Evolutionary conservation across 805 yeast genomes (phyloP), one percentile per base, ranked within the genome.

Genomic region (Schwanniomyces yamadae): DNA sequence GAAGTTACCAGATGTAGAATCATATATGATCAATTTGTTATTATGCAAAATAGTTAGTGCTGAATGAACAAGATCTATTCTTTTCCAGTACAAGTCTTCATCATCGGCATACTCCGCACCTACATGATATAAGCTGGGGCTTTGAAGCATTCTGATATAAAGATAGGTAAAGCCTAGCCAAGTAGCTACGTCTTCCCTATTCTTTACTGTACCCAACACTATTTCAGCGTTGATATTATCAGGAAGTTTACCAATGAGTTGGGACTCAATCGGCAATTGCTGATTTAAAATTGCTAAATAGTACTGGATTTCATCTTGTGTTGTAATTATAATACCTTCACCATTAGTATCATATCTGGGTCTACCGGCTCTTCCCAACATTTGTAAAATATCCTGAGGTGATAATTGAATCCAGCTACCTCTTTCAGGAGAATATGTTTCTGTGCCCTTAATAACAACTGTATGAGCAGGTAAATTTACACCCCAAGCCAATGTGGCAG

Each of bases 351-450:
- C 99, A 61, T 84, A 93, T 35, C 96, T 72, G 0, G 99, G 99
- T 60, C 99, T 75, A 48, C 98, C 98, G 13, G 98, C 98, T 66
- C 98, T 78, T 23, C 98, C 98, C n/a, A 91, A 69, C 98, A 91
- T 91, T 62, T 91, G 99, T 7, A 91, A 59, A 24, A 91, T 83
- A 61, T 93, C 98, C 51, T 91, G 99, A 0, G 97, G 95, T 0
- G 95, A 82, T n/a, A 91, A 64, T 52, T 86, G 93, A 2, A 79
- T 79, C 97, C 98, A 91, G 5, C 76, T 63, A 36, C 97, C 95
- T 43, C 76, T 77, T 44, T 84, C 93, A 0, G 99, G 97, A 4
- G 93, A 84, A 51, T 95, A 93, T 0, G 89, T 81, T 51, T 87
- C 95, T 0, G 99, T 91, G 0, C 98, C 98, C 52, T 87, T 87